Evolutionary conservation across 2,329 filamentous ascomycete species (phyloP), one percentile per base, ranked within the genome.

Genomic region (Talaromyces sp.): DNA sequence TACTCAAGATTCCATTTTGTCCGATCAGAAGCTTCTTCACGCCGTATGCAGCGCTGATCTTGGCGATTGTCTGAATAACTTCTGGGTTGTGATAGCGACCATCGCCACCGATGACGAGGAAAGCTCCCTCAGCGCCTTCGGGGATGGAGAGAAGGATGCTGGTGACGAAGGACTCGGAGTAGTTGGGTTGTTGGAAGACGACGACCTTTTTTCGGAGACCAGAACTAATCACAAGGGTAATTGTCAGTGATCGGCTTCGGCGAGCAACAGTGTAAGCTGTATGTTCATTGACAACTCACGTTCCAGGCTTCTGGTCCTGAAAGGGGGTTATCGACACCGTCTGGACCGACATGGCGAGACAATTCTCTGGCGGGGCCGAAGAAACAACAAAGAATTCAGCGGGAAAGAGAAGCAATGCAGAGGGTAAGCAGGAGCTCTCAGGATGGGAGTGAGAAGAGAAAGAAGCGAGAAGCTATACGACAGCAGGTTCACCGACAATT

Each of bases 171-270:
- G 93, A 87, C 80, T 99, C 95, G 78, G 91, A 93, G 84, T 99
- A 99, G 81, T 99, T 86, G 63, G 88, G 83, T 79, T 97, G 84
- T 78, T 99, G 91, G 84, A 99, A 99, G 75, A 96, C 90, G 73
- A 91, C 92, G 81, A 98, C 95, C 86, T 96, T 98, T 82, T 99
- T 99, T 66, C 95, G 92, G 77, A 99, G 91, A 78, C 95, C 95
- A 68, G 95, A 99, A 69, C 93, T 43, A 57, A 57, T 49, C 6
- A 35, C 11, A 27, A 17, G 1, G 21, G 32, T 17, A 55, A 24
- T n/a, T 10, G 26, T 55, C 19, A 55, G 24, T 17, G 31, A n/a
- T n/a, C 2, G 8, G 3, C 24, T 1, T 46, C 51, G 10, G 2
- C 14, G 1, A 13, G 17, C 10, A 54, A 21, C 24, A 29, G 26